Evolutionary conservation across 2,329 filamentous ascomycete species (phyloP).

Genomic region (Myriosclerotinia curreyana): DNA sequence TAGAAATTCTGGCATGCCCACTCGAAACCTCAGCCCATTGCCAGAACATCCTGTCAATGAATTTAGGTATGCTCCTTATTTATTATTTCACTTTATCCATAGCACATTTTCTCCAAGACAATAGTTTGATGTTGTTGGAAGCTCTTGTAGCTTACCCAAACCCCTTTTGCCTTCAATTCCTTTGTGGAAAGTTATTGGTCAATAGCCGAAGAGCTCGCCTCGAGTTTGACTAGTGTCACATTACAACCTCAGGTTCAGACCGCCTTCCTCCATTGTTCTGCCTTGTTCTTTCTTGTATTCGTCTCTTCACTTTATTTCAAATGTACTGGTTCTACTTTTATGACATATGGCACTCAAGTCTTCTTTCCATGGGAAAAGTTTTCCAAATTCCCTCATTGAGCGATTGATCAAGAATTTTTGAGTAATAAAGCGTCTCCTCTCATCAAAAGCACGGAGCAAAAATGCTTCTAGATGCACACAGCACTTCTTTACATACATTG

Average conservation of each 20-base stretch:
- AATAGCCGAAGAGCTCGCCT: not conserved
- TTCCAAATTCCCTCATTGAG: not conserved
- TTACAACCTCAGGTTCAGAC: not conserved
- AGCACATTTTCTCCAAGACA: not conserved
- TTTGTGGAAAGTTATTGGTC: not conserved
- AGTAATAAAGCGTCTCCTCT: not conserved
- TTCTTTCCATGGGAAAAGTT: not conserved
- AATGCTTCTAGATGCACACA: not conserved
- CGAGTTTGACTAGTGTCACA: not conserved
- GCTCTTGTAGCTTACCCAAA: not conserved
- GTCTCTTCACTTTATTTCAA: not conserved
- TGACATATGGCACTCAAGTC: not conserved
- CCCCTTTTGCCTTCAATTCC: conserved; percentile 6
- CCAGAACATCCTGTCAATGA: no score
- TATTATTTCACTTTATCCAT: no score
- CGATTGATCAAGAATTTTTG: not conserved
- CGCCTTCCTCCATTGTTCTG: conserved; percentile 5
- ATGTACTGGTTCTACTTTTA: conserved; percentile 3
- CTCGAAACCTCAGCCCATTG: no score
- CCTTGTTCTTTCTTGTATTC: not conserved
- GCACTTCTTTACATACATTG: not conserved
- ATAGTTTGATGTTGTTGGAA: conserved; percentile 1
- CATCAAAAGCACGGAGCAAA: not conserved
- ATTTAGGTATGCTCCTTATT: no score
- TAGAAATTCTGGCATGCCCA: no score